phyloP scores from a whole-genome alignment of 192 early-diverging fungal genomes.

The Helicostylum pulchrum region DNA sequence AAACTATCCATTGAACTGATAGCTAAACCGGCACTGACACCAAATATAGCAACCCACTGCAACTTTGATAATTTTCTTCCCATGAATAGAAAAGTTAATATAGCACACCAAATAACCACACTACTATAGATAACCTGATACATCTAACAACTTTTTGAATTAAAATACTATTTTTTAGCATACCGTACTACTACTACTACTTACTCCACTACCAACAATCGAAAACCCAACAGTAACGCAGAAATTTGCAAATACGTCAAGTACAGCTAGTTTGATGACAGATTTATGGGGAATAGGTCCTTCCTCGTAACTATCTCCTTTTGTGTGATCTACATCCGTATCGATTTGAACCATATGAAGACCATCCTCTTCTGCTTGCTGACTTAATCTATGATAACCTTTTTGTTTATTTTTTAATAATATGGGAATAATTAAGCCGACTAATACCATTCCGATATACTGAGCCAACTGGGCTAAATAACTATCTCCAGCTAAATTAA shows the following conservation, averaged over 20 bases:
- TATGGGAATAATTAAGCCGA: constrained; percentile 37
- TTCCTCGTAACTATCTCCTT: constrained; percentile 25
- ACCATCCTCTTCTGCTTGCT: constrained; percentile 13
- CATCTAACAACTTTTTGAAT: constrained; percentile 37
- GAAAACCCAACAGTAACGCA: constrained; percentile 55
- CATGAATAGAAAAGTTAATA: constrained; percentile 53
- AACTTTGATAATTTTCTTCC: constrained; percentile 41
- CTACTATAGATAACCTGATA: constrained; percentile 62
- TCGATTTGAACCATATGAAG: constrained; percentile 22
- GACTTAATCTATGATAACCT: constrained; percentile 11
- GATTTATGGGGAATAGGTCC: constrained; percentile 29
- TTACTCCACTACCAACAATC: constrained; percentile 59
- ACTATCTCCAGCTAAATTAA: constrained; percentile 28
- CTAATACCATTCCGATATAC: constrained; percentile 40
- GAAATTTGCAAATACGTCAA: constrained; percentile 56
- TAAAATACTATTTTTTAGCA: not conserved
- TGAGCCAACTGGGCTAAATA: constrained; percentile 31
- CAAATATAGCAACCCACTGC: constrained; percentile 54
- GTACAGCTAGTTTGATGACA: constrained; percentile 33
- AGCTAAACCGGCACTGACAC: constrained; percentile 49
- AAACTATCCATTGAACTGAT: constrained; percentile 48
- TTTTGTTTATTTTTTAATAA: constrained; percentile 17
- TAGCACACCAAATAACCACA: constrained; percentile 63
- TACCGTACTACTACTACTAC: too few species aligned
- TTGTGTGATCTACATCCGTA: constrained; percentile 19